Percentiles rank a stretch among this genome's conserved stretches.
phyloP scores from a whole-genome alignment of 148 eudicot species.

The Silene uniflora region DNA sequence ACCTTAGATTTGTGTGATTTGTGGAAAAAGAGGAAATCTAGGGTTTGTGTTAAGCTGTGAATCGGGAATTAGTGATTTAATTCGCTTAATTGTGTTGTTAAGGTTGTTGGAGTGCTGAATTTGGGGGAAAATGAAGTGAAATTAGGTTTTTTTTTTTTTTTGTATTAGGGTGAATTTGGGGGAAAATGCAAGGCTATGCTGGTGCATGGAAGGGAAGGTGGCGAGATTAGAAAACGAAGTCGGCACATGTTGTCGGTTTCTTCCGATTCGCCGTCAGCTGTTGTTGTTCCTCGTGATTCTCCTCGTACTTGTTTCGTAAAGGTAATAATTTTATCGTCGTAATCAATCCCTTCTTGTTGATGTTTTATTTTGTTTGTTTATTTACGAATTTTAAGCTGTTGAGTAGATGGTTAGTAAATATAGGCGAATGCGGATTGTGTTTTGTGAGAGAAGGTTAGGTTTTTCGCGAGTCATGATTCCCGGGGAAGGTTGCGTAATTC shows the following conservation, averaged over 20 bases:
- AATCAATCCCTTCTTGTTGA: conserved; percentile 1
- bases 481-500: too few species aligned
- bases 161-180: conserved; percentile 17
- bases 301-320: conserved; percentile 28
- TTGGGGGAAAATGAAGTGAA: background rate
- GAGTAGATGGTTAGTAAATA: background rate
- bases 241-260: conserved; percentile 46
- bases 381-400: background rate
- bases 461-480: too few species aligned
- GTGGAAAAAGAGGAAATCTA: conserved; percentile 1
- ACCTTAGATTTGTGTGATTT: conserved; percentile 16
- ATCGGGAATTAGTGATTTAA: background rate
- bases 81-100: background rate
- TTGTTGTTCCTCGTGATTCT: conserved; percentile 5
- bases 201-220: conserved; percentile 42
- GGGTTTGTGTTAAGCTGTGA: conserved; percentile 8
- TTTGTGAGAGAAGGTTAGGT: background rate
- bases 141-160: background rate
- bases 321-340: conserved; percentile 28
- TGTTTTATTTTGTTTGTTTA: background rate
- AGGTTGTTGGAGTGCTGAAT: background rate
- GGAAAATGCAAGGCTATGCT: conserved; percentile 38
- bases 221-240: conserved; percentile 27
- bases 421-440: background rate
- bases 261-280: conserved; percentile 21